Evolutionary conservation across 441 rosid species (phyloP).

Genomic region (Metrosideros polymorpha): DNA sequence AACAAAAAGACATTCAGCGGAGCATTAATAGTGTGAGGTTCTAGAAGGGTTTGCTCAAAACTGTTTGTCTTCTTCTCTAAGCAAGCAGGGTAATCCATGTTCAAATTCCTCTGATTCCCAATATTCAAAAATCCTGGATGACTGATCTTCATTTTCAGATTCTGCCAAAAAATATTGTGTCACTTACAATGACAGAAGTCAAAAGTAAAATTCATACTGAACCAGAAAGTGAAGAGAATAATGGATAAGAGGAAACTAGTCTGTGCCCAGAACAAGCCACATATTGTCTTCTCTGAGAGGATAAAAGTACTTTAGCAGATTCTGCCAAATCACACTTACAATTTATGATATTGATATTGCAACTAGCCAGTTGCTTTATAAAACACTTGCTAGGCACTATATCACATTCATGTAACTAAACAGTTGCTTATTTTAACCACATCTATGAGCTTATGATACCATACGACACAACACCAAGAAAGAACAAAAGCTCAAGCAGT

Average conservation of each 20-base stretch:
- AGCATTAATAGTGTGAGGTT: constrained; percentile 19
- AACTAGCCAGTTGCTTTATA: neutral
- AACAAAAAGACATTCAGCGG: constrained; percentile 46
- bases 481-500: neutral
- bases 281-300: neutral
- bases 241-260: neutral
- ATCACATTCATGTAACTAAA: neutral
- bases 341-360: neutral
- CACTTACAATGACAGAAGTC: neutral
- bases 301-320: neutral
- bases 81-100: constrained; percentile 55
- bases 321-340: neutral
- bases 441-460: neutral
- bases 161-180: constrained; percentile 28
- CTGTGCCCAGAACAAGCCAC: neutral
- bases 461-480: neutral
- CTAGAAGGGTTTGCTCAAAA: constrained; percentile 21
- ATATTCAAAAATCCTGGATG: constrained; percentile 66
- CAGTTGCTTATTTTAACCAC: neutral
- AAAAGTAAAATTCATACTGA: neutral
- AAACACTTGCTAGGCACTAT: neutral
- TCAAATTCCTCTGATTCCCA: constrained; percentile 49
- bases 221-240: neutral
- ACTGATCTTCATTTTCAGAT: constrained; percentile 90
- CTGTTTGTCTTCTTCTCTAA: constrained; percentile 35